Evolutionary conservation across 306 rosid species (phyloP).

Genomic region (Cicer chorassanicum): DNA sequence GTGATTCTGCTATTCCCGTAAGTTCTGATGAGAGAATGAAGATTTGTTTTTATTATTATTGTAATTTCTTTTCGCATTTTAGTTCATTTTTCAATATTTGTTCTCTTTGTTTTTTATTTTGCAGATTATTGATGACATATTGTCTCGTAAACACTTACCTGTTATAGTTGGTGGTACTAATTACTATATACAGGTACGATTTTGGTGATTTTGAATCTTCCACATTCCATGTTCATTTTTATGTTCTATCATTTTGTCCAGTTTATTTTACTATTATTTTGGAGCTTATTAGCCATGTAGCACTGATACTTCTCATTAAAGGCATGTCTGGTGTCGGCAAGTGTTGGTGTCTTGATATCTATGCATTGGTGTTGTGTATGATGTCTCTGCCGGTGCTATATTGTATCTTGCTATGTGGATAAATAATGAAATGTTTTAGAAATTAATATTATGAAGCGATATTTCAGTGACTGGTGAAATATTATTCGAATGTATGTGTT

Average conservation of each 20-base stretch:
- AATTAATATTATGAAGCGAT: not conserved
- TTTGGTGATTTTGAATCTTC: conserved; percentile 14
- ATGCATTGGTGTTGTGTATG: too few species aligned
- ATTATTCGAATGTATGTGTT: not conserved
- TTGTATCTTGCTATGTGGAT: too few species aligned
- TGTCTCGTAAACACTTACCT: conserved; percentile 71
- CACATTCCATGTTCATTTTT: conserved; percentile 1
- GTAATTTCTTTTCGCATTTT: not conserved
- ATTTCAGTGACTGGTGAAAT: not conserved
- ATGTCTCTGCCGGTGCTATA: too few species aligned
- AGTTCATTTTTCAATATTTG: not conserved
- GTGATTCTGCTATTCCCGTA: conserved; percentile 83
- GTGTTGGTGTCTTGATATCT: too few species aligned
- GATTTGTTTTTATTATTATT: not conserved
- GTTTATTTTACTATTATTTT: too few species aligned
- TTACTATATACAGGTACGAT: conserved; percentile 84
- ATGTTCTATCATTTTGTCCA: not conserved
- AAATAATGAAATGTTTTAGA: not conserved
- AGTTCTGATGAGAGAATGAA: not conserved
- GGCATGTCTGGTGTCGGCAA: too few species aligned
- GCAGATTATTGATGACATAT: conserved; percentile 75
- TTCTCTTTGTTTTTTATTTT: conserved; percentile 46
- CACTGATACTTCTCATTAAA: too few species aligned
- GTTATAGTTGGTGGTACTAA: conserved; percentile 94
- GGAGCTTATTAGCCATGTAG: too few species aligned